A percentile compares a stretch with the other conserved stretches of the same genome.
Evolutionary conservation across 768 basidiomycete genomes (phyloP).

Genomic region (Tremella fuciformis): DNA sequence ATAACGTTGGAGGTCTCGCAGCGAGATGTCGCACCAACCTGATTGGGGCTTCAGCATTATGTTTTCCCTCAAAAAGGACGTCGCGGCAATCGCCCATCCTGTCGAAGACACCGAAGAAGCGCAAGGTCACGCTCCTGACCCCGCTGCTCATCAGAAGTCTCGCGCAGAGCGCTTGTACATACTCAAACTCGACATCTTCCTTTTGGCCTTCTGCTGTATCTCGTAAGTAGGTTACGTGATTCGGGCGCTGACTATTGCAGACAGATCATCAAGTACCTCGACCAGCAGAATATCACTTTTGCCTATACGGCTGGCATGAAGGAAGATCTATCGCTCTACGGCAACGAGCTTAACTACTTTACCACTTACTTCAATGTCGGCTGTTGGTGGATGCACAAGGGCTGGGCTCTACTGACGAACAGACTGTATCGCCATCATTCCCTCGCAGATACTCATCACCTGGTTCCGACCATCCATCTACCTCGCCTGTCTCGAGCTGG

Average conservation of each 20-base stretch:
- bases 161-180: slow-evolving; percentile 30
- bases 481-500: not conserved
- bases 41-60: too few relatives aligned
- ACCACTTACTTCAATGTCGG: slow-evolving; percentile 29
- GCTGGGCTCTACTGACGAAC: not conserved
- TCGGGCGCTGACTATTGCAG: not conserved
- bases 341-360: slow-evolving; percentile 48
- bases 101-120: too few relatives aligned
- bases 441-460: slow-evolving; percentile 2
- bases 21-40: too few relatives aligned
- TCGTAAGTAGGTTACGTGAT: too few relatives aligned
- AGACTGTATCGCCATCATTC: not conserved
- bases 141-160: slow-evolving; percentile 16
- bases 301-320: slow-evolving; percentile 45
- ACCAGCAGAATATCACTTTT: slow-evolving; percentile 21
- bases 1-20: too few relatives aligned
- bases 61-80: too few relatives aligned
- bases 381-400: not conserved
- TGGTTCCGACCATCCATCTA: not conserved
- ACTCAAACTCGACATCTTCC: slow-evolving; percentile 27
- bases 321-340: slow-evolving; percentile 37
- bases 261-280: slow-evolving; percentile 39
- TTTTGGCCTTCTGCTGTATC: slow-evolving; percentile 32
- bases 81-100: too few relatives aligned
- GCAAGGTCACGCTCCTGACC: slow-evolving; percentile 12